Conservation (phyloP, 495 filamentous ascomycete genomes). For the Xylaria acuta region DNA sequence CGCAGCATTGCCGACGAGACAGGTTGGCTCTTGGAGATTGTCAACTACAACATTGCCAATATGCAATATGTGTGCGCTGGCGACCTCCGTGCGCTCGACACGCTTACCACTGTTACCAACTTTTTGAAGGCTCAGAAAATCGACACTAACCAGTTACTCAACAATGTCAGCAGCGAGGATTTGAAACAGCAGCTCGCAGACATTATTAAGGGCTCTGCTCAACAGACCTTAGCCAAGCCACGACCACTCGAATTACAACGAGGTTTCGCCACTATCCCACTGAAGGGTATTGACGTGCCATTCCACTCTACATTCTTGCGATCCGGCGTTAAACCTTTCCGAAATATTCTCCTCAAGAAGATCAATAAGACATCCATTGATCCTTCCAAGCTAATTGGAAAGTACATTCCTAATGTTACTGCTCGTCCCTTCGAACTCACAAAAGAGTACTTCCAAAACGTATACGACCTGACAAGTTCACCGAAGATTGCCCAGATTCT, state of each 20-base stretch:
- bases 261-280: constrained; percentile 95
- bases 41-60: constrained; percentile 99
- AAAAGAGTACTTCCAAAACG: constrained; percentile 99
- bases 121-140: constrained; percentile 95
- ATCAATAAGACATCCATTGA: constrained; percentile 99
- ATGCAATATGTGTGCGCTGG: constrained; percentile 98
- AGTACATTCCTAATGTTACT: constrained; percentile 99
- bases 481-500: constrained; percentile 89
- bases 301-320: constrained; percentile 99
- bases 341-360: constrained; percentile 96
- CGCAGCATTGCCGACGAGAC: constrained; percentile 91
- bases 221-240: constrained; percentile 86
- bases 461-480: constrained; percentile 90
- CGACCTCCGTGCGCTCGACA: constrained; percentile 94
- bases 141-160: constrained; percentile 90
- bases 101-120: constrained; percentile 89
- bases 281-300: constrained; percentile 95
- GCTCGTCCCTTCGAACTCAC: constrained; percentile 93
- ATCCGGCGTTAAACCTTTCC: constrained; percentile 97
- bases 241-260: constrained; percentile 86
- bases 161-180: constrained; percentile 73
- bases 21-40: constrained; percentile 94
- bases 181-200: constrained; percentile 84
- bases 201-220: constrained; percentile 84
- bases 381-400: constrained; percentile 92